phyloP scores from a whole-genome alignment of 2,329 filamentous ascomycete species.

The Claviceps paspali region DNA sequence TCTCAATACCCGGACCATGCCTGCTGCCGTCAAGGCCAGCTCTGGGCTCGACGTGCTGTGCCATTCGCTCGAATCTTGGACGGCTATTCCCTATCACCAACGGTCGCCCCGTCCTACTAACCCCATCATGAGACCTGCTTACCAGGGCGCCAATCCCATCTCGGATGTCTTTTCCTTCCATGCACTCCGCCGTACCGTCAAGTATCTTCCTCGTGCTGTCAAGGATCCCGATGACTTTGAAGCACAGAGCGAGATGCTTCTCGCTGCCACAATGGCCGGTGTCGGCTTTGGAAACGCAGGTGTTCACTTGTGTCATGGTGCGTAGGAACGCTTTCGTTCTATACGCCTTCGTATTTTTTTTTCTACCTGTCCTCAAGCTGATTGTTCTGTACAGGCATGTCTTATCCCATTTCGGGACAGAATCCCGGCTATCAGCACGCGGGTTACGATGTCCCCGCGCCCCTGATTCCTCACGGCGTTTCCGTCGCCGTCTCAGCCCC shows the following conservation, averaged over 20 bases:
- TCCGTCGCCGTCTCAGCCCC: slow-evolving; percentile 88
- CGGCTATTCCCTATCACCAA: slow-evolving; percentile 86
- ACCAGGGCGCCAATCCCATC: slow-evolving; percentile 95
- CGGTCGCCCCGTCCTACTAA: slow-evolving; percentile 72
- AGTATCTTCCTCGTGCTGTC: slow-evolving; percentile 82
- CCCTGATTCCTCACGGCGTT: slow-evolving; percentile 91
- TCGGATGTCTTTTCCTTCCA: slow-evolving; percentile 92
- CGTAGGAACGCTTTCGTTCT: slow-evolving; percentile 10
- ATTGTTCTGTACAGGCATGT: slow-evolving; percentile 54
- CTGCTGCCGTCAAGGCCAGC: slow-evolving; percentile 76
- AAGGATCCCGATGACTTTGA: slow-evolving; percentile 80
- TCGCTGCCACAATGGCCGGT: slow-evolving; percentile 84
- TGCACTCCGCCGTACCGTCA: slow-evolving; percentile 68
- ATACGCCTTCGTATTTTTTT: background rate
- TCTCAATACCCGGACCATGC: slow-evolving; percentile 92
- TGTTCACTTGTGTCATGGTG: slow-evolving; percentile 60
- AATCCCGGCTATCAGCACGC: slow-evolving; percentile 78
- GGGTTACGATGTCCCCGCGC: slow-evolving; percentile 63
- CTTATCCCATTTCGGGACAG: slow-evolving; percentile 89
- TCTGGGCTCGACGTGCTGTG: slow-evolving; percentile 92
- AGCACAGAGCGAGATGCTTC: slow-evolving; percentile 88
- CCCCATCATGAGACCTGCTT: slow-evolving; percentile 80
- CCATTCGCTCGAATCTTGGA: slow-evolving; percentile 93
- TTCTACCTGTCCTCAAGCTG: background rate
- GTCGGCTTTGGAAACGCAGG: slow-evolving; percentile 97